Evolutionary conservation across 331 rosid species (phyloP).

Genomic region (Rosa hybrid): DNA sequence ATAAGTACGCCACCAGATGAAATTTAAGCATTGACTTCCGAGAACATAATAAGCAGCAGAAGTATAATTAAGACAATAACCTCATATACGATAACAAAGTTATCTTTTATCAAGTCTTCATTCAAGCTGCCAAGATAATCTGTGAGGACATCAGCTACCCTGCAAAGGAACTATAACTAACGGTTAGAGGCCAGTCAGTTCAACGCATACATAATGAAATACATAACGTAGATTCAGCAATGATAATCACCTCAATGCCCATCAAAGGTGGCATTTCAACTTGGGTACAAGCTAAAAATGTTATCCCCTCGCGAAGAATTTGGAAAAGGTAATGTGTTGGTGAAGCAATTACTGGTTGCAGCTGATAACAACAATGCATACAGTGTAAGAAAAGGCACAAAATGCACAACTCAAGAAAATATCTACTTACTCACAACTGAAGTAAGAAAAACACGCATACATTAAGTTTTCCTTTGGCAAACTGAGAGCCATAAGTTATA

Average conservation of each 20-base stretch:
- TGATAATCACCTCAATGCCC: constrained; percentile 79
- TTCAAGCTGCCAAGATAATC: constrained; percentile 90
- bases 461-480: neutral
- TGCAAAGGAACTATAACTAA: constrained; percentile 83
- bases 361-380: constrained; percentile 41
- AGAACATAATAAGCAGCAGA: constrained; percentile 4
- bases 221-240: neutral
- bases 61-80: constrained; percentile 33
- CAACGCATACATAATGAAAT: neutral
- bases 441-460: neutral
- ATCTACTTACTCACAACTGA: neutral
- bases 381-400: neutral
- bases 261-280: constrained; percentile 97
- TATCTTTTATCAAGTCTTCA: constrained; percentile 85
- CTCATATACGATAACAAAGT: constrained; percentile 88
- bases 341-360: constrained; percentile 91
- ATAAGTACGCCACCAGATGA: neutral
- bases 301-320: constrained; percentile 83
- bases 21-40: neutral
- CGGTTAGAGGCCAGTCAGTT: constrained; percentile 32
- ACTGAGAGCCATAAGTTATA: neutral
- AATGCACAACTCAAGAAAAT: neutral
- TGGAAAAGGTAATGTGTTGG: constrained; percentile 97
- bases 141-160: constrained; percentile 89
- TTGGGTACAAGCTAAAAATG: constrained; percentile 93